Evolutionary conservation across 1,139 yeast species (phyloP).

Genomic region (Hemisphaericaspora xylanilytica): DNA sequence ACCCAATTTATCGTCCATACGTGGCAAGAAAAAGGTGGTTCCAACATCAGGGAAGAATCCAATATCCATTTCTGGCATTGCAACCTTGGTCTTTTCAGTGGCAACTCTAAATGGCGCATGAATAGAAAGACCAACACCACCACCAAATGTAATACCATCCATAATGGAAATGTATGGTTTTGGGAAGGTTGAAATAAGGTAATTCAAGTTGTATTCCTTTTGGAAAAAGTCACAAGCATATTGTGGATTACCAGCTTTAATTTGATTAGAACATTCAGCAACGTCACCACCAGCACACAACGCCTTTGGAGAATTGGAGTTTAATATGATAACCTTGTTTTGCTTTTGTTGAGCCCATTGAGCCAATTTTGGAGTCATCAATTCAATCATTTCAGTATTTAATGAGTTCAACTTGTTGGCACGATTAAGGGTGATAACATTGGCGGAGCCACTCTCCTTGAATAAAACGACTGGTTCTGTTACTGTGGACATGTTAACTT

Average conservation of each 20-base stretch:
- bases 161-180: constrained; percentile 83
- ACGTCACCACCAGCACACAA: constrained; percentile 96
- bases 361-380: constrained; percentile 69
- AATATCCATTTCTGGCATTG: constrained; percentile 98
- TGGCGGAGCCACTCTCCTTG: constrained; percentile 60
- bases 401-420: constrained; percentile 83
- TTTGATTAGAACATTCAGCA: constrained; percentile 63
- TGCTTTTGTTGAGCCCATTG: constrained; percentile 73
- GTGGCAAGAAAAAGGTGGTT: constrained; percentile 82
- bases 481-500: constrained; percentile 6
- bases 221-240: constrained; percentile 69
- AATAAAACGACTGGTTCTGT: constrained; percentile 56
- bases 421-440: constrained; percentile 75
- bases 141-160: constrained; percentile 98
- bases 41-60: constrained; percentile 98
- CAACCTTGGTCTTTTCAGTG: constrained; percentile 83
- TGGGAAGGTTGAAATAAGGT: constrained; percentile 71
- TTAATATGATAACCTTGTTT: constrained; percentile 65
- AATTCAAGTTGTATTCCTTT: constrained; percentile 79
- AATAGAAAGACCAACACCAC: constrained; percentile 90
- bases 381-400: constrained; percentile 71
- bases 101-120: constrained; percentile 95
- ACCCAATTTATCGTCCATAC: constrained; percentile 80
- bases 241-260: constrained; percentile 46
- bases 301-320: constrained; percentile 63